Evolutionary conservation across 2,329 filamentous ascomycete species (phyloP), one percentile per base, ranked within the genome.

Genomic region (Aureobasidium melanogenum): DNA sequence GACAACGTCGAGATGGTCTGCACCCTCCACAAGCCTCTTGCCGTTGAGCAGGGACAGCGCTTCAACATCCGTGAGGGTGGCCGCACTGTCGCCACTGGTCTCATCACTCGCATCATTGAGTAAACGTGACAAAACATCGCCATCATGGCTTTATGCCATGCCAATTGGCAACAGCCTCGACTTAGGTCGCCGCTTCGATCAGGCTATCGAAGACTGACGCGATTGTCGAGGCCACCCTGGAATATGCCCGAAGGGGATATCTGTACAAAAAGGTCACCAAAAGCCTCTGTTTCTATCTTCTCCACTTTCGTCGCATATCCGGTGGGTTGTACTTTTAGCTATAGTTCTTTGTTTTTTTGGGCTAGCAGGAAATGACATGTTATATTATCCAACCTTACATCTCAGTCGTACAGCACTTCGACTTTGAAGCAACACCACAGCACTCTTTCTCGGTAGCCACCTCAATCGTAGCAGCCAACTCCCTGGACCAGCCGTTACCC

Each of bases 11-110:
- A 99, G 83, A 97, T 99, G 92, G 80, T 94, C 66, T 88, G 91
- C 75, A 85, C 88, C 70, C 86, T 96, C 72, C 85, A 91, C 77
- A 81, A 88, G 77, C 90, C 93, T 65, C 84, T 95, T 71, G 93
- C 93, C 63, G 79, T 97, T 66, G 94, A 99, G 80, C 80, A 84
- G 65, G 93, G 94, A 69, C 91, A 97, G 82, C 89, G 94, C 71
- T 94, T 99, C 85, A 99, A 97, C 82, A 86, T 99, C 74, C 90
- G 94, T 78, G 94, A 99, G 82, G 94, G 94, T 80, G 92, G 93
- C 70, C 86, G 90, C 61, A 76, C 71, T 39, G 74, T 76, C 60
- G 73, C 73, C 36, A 75, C 73, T 54, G 73, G 73, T 56, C 63
- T 75, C 63, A 71, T 75, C 51, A 75, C 73, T 46, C 66, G 73